Evolutionary conservation across 257 asterid species (phyloP).

Genomic region (Solanum sparsipilum): DNA sequence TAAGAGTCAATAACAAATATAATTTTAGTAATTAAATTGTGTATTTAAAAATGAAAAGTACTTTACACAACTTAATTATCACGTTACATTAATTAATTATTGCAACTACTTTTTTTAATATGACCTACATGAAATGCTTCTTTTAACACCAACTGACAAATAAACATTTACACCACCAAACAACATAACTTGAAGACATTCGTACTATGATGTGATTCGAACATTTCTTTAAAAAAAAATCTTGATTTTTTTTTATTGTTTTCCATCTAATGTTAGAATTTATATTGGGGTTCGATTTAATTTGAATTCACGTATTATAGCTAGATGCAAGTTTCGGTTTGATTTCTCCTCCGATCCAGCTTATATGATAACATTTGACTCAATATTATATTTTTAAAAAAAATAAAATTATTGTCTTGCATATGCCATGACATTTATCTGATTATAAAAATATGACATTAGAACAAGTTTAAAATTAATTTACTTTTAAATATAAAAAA

Average conservation of each 20-base stretch:
- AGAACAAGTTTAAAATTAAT: not conserved
- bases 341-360: not conserved
- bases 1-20: not conserved
- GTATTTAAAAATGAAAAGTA: not conserved
- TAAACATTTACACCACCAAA: not conserved
- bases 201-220: not conserved
- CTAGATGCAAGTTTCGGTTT: not conserved
- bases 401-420: not conserved
- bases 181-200: not conserved
- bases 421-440: not conserved
- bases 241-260: not conserved
- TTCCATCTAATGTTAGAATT: not conserved
- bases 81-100: not conserved
- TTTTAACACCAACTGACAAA: not conserved
- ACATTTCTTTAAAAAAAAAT: not conserved
- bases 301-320: not conserved
- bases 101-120: not conserved
- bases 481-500: not conserved
- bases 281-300: not conserved
- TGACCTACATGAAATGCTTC: not conserved
- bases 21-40: not conserved
- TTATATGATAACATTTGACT: not conserved
- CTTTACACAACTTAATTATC: not conserved
- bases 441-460: not conserved
- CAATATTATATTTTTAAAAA: not conserved